Evolutionary conservation across 1,284 basidiomycete genomes (phyloP).

Genomic region (Apiotrichum akiyoshidainum): DNA sequence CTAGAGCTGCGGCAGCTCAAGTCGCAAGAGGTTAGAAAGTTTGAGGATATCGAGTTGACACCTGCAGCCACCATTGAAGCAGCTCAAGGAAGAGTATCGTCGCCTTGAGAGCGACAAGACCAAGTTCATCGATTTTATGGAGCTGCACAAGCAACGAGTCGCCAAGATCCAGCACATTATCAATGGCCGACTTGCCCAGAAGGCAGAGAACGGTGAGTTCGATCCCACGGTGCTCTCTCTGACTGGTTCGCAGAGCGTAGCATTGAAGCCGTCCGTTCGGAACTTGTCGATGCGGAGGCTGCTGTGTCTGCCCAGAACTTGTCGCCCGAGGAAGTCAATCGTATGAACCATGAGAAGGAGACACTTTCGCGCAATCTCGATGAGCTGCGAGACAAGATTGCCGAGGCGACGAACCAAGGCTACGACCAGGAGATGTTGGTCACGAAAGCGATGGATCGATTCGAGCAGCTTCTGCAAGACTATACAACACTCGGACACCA

Average conservation of each 20-base stretch:
- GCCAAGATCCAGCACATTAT: slow-evolving; percentile 42
- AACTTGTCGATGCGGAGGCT: slow-evolving; percentile 61
- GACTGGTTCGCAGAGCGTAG: slow-evolving; percentile 4
- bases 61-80: background rate
- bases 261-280: slow-evolving; percentile 36
- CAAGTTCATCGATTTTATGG: slow-evolving; percentile 47
- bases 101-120: slow-evolving; percentile 46
- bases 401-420: slow-evolving; percentile 65
- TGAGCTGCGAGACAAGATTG: slow-evolving; percentile 68
- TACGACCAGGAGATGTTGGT: slow-evolving; percentile 74
- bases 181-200: slow-evolving; percentile 26
- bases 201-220: slow-evolving; percentile 37
- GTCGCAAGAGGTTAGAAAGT: slow-evolving; percentile 38
- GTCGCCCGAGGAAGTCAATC: slow-evolving; percentile 74
- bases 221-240: background rate
- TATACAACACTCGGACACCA: slow-evolving; percentile 68
- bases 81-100: slow-evolving; percentile 43
- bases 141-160: slow-evolving; percentile 42
- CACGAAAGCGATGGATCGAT: slow-evolving; percentile 68
- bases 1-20: slow-evolving; percentile 41
- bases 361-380: slow-evolving; percentile 65
- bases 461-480: slow-evolving; percentile 71
- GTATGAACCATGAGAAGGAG: slow-evolving; percentile 82
- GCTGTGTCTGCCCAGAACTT: slow-evolving; percentile 78
- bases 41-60: background rate